Conservation (phyloP, 441 rosid species). For the Lepidium campestre region DNA sequence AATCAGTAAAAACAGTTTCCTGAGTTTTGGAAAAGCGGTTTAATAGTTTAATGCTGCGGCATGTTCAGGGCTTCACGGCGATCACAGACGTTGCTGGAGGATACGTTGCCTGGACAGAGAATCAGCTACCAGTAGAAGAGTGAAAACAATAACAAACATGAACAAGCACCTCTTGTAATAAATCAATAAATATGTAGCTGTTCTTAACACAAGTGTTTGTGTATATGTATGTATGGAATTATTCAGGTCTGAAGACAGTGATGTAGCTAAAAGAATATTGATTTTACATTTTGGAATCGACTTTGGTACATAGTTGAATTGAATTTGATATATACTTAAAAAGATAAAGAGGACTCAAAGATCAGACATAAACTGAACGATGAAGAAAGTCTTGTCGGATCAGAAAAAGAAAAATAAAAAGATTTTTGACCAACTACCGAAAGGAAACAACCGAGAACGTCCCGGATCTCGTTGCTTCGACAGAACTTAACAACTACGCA, state of each 20-base stretch:
- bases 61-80: conserved; percentile 63
- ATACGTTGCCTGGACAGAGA: conserved; percentile 68
- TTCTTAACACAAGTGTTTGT: not conserved
- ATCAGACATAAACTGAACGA: conserved; percentile 18
- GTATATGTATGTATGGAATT: not conserved
- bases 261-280: no score
- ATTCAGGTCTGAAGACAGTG: no score
- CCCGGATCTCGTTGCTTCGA: conserved; percentile 7
- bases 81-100: conserved; percentile 83
- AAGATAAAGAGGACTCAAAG: not conserved
- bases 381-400: no score
- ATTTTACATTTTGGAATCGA: conserved; percentile 12
- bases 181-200: not conserved
- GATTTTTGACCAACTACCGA: not conserved
- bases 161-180: not conserved
- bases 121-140: conserved; percentile 57
- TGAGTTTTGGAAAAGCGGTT: not conserved
- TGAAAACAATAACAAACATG: conserved; percentile 21
- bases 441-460: conserved; percentile 4
- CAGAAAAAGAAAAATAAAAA: not conserved
- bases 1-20: not conserved
- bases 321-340: no score
- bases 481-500: conserved; percentile 1
- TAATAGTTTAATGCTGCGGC: not conserved
- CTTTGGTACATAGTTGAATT: not conserved